Percentiles rank a stretch among this genome's conserved stretches.
Evolutionary conservation across 441 rosid species (phyloP).

Genomic region (Adansonia rubrostipa): DNA sequence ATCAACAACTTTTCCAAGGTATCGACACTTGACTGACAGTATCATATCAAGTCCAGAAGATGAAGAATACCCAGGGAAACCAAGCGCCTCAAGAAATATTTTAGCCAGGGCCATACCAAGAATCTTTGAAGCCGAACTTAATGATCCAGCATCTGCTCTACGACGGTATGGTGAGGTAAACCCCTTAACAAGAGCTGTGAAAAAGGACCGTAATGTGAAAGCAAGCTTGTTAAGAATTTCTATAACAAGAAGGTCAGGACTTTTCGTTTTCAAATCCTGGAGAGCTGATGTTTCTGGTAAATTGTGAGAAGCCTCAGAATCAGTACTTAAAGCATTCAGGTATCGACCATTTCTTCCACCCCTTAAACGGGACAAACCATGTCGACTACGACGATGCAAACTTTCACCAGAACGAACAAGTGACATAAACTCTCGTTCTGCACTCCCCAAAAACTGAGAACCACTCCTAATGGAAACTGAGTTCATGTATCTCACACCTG

Average conservation of each 20-base stretch:
- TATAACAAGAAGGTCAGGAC: conserved; percentile 68
- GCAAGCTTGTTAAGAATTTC: conserved; percentile 85
- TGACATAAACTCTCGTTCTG: conserved; percentile 81
- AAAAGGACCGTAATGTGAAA: conserved; percentile 73
- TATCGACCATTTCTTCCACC: conserved; percentile 93
- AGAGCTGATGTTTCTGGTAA: conserved; percentile 62
- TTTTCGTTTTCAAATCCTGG: conserved; percentile 76
- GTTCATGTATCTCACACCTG: conserved; percentile 77
- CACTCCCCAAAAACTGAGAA: conserved; percentile 80
- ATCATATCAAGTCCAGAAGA: conserved; percentile 61
- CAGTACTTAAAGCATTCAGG: conserved; percentile 75
- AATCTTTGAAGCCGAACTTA: conserved; percentile 83
- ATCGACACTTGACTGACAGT: conserved; percentile 85
- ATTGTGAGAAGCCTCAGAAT: conserved; percentile 64
- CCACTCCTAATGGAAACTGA: conserved; percentile 76
- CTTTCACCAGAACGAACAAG: conserved; percentile 82
- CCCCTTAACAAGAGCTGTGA: conserved; percentile 91
- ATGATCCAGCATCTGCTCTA: conserved; percentile 77
- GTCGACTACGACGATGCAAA: conserved; percentile 82
- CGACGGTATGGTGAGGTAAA: conserved; percentile 93
- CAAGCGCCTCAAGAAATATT: conserved; percentile 81
- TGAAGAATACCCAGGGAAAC: conserved; percentile 73
- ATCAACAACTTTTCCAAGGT: conserved; percentile 93
- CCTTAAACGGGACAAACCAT: conserved; percentile 82
- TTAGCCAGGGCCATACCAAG: conserved; percentile 89